Conservation (phyloP, 345 rosid species). For the Populus euphratica region DNA sequence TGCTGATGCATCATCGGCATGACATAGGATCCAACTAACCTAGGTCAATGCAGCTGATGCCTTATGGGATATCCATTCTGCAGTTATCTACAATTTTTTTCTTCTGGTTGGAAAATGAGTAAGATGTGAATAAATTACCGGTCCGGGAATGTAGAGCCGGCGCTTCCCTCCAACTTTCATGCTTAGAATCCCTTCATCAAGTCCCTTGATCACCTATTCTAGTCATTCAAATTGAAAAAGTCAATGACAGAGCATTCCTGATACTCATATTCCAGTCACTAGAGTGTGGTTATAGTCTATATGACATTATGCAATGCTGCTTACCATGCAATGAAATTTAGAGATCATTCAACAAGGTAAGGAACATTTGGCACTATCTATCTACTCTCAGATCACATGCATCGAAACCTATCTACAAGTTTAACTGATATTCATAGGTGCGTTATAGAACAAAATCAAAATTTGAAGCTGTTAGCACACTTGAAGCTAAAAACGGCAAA, state of each 20-base stretch:
- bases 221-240: slow-evolving; percentile 14
- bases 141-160: slow-evolving; percentile 82
- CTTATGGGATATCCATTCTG: not conserved
- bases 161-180: slow-evolving; percentile 96
- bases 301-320: not conserved
- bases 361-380: not conserved
- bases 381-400: not conserved
- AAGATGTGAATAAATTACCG: slow-evolving; percentile 35
- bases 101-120: not conserved
- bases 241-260: not conserved
- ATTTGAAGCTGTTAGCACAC: not conserved
- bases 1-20: too few species aligned
- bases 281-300: not conserved
- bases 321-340: not conserved
- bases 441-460: not conserved
- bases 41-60: not conserved
- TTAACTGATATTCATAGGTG: not conserved
- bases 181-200: slow-evolving; percentile 83
- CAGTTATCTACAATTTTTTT: not conserved
- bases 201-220: slow-evolving; percentile 88
- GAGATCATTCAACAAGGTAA: not conserved
- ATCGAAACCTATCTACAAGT: not conserved
- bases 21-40: not conserved
- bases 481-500: not conserved
- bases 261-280: not conserved